phyloP scores from a whole-genome alignment of 768 basidiomycete species.

The Termitomyces sp. region DNA sequence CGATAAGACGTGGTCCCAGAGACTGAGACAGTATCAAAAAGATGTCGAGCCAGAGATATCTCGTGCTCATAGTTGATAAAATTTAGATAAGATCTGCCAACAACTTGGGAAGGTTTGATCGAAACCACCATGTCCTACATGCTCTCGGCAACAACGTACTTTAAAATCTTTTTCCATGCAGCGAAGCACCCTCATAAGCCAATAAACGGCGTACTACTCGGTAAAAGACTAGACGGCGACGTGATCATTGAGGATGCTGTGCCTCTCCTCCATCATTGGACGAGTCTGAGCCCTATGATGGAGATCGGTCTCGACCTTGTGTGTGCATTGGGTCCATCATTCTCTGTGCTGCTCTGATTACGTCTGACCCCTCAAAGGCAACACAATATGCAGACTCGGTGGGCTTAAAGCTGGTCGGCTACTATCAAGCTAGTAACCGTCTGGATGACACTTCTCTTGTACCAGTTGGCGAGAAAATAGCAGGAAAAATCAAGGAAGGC shows the following conservation, averaged over 20 bases:
- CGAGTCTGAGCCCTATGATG: slow-evolving; percentile 79
- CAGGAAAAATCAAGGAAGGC: slow-evolving; percentile 42
- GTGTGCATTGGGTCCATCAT: slow-evolving; percentile 17
- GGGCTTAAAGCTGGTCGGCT: slow-evolving; percentile 55
- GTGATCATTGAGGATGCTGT: slow-evolving; percentile 60
- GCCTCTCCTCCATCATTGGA: slow-evolving; percentile 83
- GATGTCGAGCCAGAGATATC: too few relatives aligned
- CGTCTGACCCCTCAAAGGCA: slow-evolving; percentile 35
- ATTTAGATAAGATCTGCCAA: neutral
- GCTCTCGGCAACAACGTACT: slow-evolving; percentile 56
- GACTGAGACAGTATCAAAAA: too few relatives aligned
- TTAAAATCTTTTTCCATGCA: slow-evolving; percentile 73
- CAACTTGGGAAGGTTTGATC: neutral
- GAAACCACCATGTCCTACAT: slow-evolving; percentile 32
- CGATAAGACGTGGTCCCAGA: too few relatives aligned
- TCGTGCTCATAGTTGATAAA: neutral
- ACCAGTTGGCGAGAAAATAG: slow-evolving; percentile 61
- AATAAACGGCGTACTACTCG: slow-evolving; percentile 78
- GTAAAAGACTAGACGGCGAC: slow-evolving; percentile 30
- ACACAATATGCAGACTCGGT: slow-evolving; percentile 50
- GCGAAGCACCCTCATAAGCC: slow-evolving; percentile 71
- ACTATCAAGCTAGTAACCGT: slow-evolving; percentile 69
- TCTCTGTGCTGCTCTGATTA: neutral
- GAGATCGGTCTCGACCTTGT: slow-evolving; percentile 79
- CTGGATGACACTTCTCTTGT: slow-evolving; percentile 55